Conservation (phyloP, 768 basidiomycete species). For the Russula brevipes region DNA sequence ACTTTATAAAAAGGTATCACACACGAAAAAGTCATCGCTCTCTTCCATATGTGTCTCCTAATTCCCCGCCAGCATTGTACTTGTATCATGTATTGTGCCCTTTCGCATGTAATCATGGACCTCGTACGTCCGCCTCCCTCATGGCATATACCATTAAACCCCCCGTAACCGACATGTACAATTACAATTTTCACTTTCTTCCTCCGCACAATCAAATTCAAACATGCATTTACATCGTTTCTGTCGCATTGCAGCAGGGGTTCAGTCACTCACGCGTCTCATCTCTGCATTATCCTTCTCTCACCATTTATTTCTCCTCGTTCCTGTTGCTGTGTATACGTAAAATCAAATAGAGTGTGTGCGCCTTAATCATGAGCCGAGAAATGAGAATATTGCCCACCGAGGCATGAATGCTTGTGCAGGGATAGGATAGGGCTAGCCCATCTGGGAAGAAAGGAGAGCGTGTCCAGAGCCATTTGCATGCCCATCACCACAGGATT, state of each 20-base stretch:
- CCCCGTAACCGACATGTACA: background rate
- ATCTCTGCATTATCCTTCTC: background rate
- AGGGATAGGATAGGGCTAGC: no score
- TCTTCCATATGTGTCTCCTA: background rate
- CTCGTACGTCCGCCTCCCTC: background rate
- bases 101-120: constrained; percentile 3
- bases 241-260: background rate
- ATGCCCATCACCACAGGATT: no score
- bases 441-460: no score
- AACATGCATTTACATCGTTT: background rate
- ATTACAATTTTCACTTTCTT: background rate
- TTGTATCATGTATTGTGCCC: background rate
- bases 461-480: no score
- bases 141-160: background rate
- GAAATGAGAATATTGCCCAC: no score
- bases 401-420: no score
- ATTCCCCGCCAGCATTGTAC: background rate
- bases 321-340: background rate
- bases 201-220: background rate
- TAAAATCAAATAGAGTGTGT: background rate
- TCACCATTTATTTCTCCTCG: background rate
- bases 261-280: background rate
- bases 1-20: background rate
- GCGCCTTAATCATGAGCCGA: background rate
- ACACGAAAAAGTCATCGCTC: background rate